phyloP scores from a whole-genome alignment of 225 moss, liverwort and hornwort genomes.

The Bryoerythrophyllum caledonicum region DNA sequence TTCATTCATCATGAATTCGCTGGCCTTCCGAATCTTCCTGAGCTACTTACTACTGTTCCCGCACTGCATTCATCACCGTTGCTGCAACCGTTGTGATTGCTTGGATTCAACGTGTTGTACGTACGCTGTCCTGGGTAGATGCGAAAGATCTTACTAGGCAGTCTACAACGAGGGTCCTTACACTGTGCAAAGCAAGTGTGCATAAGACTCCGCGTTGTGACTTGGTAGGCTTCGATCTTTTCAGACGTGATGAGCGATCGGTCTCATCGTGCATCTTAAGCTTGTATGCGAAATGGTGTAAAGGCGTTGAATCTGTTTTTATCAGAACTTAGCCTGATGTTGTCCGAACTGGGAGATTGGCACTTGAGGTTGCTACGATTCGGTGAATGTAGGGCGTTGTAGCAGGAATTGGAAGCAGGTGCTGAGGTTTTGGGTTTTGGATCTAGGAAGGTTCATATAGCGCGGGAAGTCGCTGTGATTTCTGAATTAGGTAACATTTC shows the following conservation, averaged over 20 bases:
- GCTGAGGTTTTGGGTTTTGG: conserved; percentile 3
- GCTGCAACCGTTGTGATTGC: background rate
- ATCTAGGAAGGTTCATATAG: background rate
- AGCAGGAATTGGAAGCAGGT: background rate
- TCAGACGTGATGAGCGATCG: background rate
- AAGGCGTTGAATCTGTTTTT: background rate
- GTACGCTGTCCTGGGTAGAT: background rate
- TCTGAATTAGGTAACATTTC: background rate
- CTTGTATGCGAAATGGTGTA: too few species aligned
- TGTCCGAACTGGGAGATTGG: conserved; percentile 6
- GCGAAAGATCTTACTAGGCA: too few species aligned
- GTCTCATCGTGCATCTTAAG: background rate
- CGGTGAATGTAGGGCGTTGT: background rate
- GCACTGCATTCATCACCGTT: background rate
- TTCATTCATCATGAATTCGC: too few species aligned
- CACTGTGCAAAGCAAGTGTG: too few species aligned
- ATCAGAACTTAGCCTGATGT: background rate
- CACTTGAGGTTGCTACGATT: background rate
- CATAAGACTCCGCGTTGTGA: background rate
- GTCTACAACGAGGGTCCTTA: background rate
- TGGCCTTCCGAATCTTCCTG: background rate
- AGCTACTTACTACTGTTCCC: background rate
- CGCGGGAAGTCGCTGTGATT: background rate
- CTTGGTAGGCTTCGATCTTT: background rate
- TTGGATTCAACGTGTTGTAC: background rate